Percentiles rank a stretch among this genome's conserved stretches.
Conservation (phyloP, 2,329 filamentous ascomycete genomes). For the Harringtonia aguacate region DNA sequence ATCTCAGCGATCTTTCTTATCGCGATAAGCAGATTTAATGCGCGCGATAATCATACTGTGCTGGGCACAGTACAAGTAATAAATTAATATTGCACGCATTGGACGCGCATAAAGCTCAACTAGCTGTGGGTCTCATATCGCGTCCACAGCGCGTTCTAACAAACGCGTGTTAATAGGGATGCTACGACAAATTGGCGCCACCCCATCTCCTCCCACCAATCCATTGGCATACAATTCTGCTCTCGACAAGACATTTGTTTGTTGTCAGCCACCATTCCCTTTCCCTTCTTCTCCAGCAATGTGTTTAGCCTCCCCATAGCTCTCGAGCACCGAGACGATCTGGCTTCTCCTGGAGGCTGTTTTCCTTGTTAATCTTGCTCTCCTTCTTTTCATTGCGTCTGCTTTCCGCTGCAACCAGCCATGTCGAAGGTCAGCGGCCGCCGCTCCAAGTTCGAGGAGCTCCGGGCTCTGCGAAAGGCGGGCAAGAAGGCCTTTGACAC, state of each 20-base stretch:
- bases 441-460: constrained; percentile 58
- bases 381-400: neutral
- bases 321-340: neutral
- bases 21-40: no score
- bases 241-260: neutral
- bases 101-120: no score
- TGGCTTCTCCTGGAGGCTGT: neutral
- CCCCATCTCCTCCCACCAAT: neutral
- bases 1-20: constrained; percentile 4
- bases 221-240: neutral
- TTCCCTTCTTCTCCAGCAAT: neutral
- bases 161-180: neutral
- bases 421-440: constrained; percentile 28
- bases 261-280: neutral
- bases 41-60: neutral
- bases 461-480: constrained; percentile 71
- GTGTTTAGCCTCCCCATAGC: neutral
- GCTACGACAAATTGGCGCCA: neutral
- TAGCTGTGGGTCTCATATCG: no score
- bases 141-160: neutral
- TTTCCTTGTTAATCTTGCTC: neutral
- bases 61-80: neutral
- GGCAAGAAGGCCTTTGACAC: constrained; percentile 85
- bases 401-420: neutral
- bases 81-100: no score